These are phyloP conservation scores for Flaveria bidentis DNA, from an alignment of 129 eudicot genomes.

Conservation along the genomic window DNA sequence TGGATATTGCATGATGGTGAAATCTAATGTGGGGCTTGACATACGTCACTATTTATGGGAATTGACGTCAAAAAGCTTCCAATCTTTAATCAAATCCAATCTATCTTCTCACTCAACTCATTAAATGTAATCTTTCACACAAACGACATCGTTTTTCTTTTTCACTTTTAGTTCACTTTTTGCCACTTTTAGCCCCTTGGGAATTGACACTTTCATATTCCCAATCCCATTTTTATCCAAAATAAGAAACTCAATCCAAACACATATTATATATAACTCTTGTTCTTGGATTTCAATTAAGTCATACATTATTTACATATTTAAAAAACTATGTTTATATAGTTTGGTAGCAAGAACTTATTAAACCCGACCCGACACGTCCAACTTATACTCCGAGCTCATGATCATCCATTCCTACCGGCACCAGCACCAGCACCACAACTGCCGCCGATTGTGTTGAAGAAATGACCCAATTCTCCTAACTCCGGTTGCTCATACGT, in stretches of 20 bases:
- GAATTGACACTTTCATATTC: conserved; percentile 37
- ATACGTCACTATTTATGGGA: conserved; percentile 40
- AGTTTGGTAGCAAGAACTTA: conserved; percentile 39
- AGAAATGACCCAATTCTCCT: conserved; percentile 27
- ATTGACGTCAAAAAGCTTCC: conserved; percentile 37
- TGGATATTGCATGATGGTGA: conserved; percentile 16
- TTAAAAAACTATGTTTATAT: conserved; percentile 27
- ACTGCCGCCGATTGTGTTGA: conserved; percentile 21
- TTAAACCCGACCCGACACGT: conserved; percentile 30
- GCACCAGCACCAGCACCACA: not conserved
- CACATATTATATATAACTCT: not conserved
- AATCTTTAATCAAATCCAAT: conserved; percentile 43
- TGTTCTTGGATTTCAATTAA: conserved; percentile 4
- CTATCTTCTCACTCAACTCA: conserved; percentile 35
- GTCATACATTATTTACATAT: conserved; percentile 22
- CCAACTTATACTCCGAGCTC: conserved; percentile 17
- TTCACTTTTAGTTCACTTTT: conserved; percentile 34
- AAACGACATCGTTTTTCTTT: conserved; percentile 12
- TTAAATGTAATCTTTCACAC: conserved; percentile 21
- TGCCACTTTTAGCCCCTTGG: conserved; percentile 34
- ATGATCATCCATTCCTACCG: not conserved
- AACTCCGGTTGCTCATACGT: conserved; percentile 29
- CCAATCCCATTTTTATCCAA: conserved; percentile 27
- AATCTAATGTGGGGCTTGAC: conserved; percentile 27
- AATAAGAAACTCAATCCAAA: conserved; percentile 2